phyloP scores from a whole-genome alignment of 768 basidiomycete species.

The Pleurotus sapidus region DNA sequence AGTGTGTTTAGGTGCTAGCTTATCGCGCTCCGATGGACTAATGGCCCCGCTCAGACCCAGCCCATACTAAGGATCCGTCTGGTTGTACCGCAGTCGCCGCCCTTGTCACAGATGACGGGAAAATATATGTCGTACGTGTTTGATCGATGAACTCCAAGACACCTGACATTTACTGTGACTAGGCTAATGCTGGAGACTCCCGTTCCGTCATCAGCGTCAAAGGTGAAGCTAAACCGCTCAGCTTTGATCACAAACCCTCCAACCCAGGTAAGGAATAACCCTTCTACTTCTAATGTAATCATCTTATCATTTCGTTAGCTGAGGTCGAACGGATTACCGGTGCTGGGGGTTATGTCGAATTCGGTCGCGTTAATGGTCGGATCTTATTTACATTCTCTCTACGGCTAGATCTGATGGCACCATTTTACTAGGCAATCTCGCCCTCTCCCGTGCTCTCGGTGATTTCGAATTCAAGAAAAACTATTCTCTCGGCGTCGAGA shows the following conservation, averaged over 20 bases:
- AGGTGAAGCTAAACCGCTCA: conserved; percentile 85
- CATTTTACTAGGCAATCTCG: conserved; percentile 75
- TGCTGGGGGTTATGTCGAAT: conserved; percentile 96
- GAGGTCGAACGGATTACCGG: conserved; percentile 84
- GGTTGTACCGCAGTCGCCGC: conserved; percentile 95
- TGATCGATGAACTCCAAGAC: background rate
- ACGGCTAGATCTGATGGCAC: conserved; percentile 1
- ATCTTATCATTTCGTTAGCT: conserved; percentile 34
- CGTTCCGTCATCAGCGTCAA: conserved; percentile 82
- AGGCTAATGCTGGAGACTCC: conserved; percentile 99
- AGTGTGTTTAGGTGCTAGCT: conserved; percentile 42
- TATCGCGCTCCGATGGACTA: conserved; percentile 3
- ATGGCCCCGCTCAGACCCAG: conserved; percentile 57
- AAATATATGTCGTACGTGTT: conserved; percentile 73
- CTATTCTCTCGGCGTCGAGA: conserved; percentile 72
- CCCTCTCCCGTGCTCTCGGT: conserved; percentile 90
- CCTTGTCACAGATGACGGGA: conserved; percentile 71
- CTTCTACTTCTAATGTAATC: background rate
- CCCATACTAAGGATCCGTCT: conserved; percentile 87
- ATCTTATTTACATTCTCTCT: conserved; percentile 8
- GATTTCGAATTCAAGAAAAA: conserved; percentile 99
- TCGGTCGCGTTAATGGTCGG: conserved; percentile 92
- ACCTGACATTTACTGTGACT: conserved; percentile 12
- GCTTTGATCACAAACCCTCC: conserved; percentile 94
- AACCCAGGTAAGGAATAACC: conserved; percentile 60